phyloP scores from a whole-genome alignment of 1,139 yeast genomes.

The Sugiyamaella pinicola region DNA sequence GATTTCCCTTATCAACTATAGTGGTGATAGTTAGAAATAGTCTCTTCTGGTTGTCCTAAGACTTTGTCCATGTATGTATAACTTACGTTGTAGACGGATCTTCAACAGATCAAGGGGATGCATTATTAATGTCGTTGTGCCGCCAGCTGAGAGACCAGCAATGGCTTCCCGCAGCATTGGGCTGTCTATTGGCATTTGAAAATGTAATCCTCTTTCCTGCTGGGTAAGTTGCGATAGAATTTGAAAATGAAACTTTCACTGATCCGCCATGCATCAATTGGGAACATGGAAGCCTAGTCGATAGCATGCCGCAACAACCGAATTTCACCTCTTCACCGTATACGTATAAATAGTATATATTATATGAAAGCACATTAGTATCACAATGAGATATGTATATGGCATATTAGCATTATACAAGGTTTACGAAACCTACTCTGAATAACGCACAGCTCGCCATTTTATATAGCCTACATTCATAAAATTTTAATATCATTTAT shows the following conservation, averaged over 20 bases:
- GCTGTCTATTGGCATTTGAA: conserved; percentile 11
- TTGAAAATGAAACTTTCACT: not conserved
- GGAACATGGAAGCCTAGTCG: conserved; percentile 8
- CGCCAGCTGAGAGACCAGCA: conserved; percentile 85
- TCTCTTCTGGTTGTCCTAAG: no score
- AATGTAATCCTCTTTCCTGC: not conserved
- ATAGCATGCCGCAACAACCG: no score
- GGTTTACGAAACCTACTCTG: no score
- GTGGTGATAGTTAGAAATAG: not conserved
- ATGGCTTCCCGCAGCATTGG: conserved; percentile 50
- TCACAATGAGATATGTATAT: no score
- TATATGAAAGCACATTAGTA: no score
- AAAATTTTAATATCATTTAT: conserved; percentile 6
- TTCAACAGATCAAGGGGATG: conserved; percentile 91
- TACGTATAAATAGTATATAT: no score
- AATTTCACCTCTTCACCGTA: no score
- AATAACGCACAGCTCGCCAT: no score
- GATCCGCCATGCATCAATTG: conserved; percentile 12
- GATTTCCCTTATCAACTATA: conserved; percentile 9
- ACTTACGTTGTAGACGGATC: conserved; percentile 62
- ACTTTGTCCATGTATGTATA: no score
- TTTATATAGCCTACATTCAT: not conserved
- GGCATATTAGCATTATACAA: no score
- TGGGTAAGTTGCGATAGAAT: not conserved
- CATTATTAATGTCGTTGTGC: conserved; percentile 71